Conservation (phyloP, 805 yeast genomes). For the Middelhovenomyces tepae region DNA sequence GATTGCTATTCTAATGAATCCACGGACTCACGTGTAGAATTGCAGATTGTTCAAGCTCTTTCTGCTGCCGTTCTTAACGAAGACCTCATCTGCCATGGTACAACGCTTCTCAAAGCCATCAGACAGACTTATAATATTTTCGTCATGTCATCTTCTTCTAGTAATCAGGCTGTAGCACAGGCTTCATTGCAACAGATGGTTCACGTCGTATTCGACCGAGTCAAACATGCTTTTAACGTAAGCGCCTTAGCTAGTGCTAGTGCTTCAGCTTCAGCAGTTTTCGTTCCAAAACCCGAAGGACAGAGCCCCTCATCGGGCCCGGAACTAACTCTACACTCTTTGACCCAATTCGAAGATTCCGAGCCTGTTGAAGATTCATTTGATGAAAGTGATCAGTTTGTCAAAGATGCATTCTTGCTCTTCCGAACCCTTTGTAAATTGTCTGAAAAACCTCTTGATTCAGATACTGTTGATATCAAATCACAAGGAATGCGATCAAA, state of each 20-base stretch:
- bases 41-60: conserved; percentile 87
- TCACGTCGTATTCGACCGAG: conserved; percentile 72
- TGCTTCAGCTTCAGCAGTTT: not conserved
- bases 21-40: conserved; percentile 79
- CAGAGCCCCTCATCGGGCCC: no score
- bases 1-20: conserved; percentile 87
- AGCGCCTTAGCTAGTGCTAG: conserved; percentile 1
- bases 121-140: conserved; percentile 91
- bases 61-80: conserved; percentile 81
- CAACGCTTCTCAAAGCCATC: conserved; percentile 77
- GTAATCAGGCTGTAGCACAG: conserved; percentile 91
- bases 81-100: conserved; percentile 80
- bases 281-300: not conserved
- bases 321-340: no score
- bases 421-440: conserved; percentile 93
- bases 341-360: conserved; percentile 25
- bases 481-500: conserved; percentile 91
- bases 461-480: conserved; percentile 51
- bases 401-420: conserved; percentile 86
- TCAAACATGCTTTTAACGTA: conserved; percentile 31
- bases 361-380: conserved; percentile 23
- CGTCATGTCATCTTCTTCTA: conserved; percentile 67
- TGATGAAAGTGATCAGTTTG: conserved; percentile 56
- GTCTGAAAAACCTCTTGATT: conserved; percentile 73
- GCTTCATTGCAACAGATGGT: conserved; percentile 90